These are phyloP conservation scores for Chamaecrista fasciculata DNA, from an alignment of 306 rosid genomes.

Conservation along the genomic window DNA sequence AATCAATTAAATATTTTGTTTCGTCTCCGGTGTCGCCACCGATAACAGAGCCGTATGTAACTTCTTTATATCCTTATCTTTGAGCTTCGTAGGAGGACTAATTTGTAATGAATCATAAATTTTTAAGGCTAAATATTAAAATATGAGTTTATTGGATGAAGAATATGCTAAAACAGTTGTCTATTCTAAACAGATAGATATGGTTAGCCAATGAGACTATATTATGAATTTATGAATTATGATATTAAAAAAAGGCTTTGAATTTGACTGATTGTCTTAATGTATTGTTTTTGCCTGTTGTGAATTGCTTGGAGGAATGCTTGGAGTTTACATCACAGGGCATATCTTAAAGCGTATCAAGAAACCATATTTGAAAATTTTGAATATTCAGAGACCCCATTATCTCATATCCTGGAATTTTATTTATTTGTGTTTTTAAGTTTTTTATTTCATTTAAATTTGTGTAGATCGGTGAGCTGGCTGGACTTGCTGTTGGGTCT, in stretches of 20 bases:
- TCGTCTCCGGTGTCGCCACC: constrained; percentile 72
- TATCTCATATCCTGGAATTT: too few relatives aligned
- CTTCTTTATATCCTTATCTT: too few relatives aligned
- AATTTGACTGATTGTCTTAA: constrained; percentile 32
- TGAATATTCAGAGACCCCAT: neutral
- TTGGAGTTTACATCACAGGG: constrained; percentile 19
- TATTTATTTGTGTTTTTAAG: too few relatives aligned
- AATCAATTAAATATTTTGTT: constrained; percentile 30
- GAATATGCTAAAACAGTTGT: too few relatives aligned
- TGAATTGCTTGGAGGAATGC: constrained; percentile 20
- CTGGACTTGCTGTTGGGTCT: constrained; percentile 80
- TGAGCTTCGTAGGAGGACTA: too few relatives aligned
- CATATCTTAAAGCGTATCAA: constrained; percentile 6
- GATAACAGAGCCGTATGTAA: constrained; percentile 75
- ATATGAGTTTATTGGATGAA: too few relatives aligned
- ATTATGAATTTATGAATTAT: neutral
- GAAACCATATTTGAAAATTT: neutral
- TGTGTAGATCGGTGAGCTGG: constrained; percentile 83
- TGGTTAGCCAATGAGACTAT: neutral
- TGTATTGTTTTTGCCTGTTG: constrained; percentile 14
- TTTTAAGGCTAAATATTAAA: too few relatives aligned
- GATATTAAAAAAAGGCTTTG: neutral
- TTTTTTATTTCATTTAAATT: neutral
- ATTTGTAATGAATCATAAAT: too few relatives aligned
- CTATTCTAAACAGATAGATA: neutral